Conservation (phyloP, 306 rosid genomes). For the Inga laurina region DNA sequence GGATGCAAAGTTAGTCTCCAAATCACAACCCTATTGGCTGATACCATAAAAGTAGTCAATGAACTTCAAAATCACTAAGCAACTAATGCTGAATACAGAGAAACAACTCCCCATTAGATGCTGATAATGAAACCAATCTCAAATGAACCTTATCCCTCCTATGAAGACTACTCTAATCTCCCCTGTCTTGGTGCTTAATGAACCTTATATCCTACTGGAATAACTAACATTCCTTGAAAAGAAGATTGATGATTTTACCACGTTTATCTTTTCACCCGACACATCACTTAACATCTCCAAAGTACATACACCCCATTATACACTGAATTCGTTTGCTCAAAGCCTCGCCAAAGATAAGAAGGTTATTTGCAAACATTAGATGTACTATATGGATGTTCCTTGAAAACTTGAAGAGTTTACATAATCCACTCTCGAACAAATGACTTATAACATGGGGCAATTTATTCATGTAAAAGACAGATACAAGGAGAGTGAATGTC, state of each 20-base stretch:
- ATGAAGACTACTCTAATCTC: background rate
- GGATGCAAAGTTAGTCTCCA: slow-evolving; percentile 26
- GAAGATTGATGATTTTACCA: background rate
- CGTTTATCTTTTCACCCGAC: background rate
- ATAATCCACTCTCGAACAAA: background rate
- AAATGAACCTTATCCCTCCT: background rate
- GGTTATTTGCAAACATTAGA: background rate
- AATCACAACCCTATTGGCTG: slow-evolving; percentile 21
- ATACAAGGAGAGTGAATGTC: background rate
- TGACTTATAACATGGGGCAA: background rate
- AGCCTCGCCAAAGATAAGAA: background rate
- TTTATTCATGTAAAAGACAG: background rate
- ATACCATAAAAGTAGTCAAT: background rate
- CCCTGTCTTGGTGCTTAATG: background rate
- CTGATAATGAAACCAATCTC: background rate
- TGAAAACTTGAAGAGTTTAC: background rate
- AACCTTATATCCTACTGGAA: background rate
- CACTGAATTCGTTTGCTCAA: background rate
- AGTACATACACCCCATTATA: background rate
- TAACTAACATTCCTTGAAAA: background rate
- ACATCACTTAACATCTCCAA: background rate
- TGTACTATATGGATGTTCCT: background rate
- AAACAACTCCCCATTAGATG: slow-evolving; percentile 10
- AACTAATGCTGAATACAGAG: background rate
- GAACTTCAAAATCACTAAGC: slow-evolving; percentile 2